Evolutionary conservation across 1,284 basidiomycete species (phyloP).

Genomic region (Papiliotrema fonsecae): DNA sequence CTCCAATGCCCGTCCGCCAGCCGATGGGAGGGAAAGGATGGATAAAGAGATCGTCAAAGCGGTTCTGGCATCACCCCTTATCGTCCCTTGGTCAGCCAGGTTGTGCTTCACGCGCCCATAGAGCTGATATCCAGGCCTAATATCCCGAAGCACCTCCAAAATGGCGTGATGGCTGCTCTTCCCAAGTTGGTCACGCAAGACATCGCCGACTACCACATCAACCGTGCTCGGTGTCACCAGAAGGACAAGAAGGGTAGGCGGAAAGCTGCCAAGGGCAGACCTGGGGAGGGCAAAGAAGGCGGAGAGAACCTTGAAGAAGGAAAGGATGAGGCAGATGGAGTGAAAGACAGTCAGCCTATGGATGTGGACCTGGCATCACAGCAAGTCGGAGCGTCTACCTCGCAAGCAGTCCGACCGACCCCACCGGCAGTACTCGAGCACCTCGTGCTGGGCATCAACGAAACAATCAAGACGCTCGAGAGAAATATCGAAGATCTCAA

Average conservation of each 20-base stretch:
- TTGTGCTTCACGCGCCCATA: background rate
- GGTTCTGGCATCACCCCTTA: slow-evolving; percentile 37
- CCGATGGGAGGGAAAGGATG: slow-evolving; percentile 10
- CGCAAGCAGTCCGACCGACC: slow-evolving; percentile 2
- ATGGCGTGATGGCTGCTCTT: slow-evolving; percentile 28
- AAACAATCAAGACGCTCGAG: slow-evolving; percentile 72
- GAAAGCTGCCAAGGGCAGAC: slow-evolving; percentile 1
- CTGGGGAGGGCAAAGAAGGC: background rate
- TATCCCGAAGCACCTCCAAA: slow-evolving; percentile 37
- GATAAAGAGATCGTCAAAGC: slow-evolving; percentile 32
- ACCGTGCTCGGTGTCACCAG: slow-evolving; percentile 31
- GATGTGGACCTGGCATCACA: background rate
- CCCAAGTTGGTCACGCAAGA: slow-evolving; percentile 24
- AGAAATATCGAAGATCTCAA: slow-evolving; percentile 50
- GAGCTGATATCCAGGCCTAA: slow-evolving; percentile 30
- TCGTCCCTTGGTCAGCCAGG: slow-evolving; percentile 35
- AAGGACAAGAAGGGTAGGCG: slow-evolving; percentile 18
- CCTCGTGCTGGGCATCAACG: slow-evolving; percentile 68
- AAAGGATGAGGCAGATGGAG: background rate
- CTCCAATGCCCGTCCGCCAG: background rate
- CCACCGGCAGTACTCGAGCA: slow-evolving; percentile 54
- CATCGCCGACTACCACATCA: slow-evolving; percentile 37
- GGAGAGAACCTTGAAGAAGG: background rate
- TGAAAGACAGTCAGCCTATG: background rate
- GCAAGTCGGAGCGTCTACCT: background rate